Base-by-base conservation (phyloP, 192 early-diverging fungal species). In the Backusella australiensis region DNA sequence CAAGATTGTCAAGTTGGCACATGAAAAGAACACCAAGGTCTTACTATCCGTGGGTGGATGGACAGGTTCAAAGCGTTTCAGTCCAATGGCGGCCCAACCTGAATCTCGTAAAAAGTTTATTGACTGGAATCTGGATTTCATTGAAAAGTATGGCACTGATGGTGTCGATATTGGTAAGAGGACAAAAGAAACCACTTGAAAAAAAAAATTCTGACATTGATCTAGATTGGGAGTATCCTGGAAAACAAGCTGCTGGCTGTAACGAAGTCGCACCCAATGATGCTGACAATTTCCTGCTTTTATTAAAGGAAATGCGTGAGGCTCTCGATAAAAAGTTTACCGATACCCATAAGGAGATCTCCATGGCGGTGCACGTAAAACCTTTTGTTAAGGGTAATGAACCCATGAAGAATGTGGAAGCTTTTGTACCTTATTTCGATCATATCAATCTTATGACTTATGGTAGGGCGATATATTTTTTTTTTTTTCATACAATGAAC, bases 41-140 rank as follows among this genome's bases (percentile, higher is more conserved):
- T 73, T 90, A 21, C 70, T 94, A 8, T 85, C 88, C 9, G 83
- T 93, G n/a, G 93, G 93, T 71, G 93, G 93, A 19, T 94, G 93
- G 93, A 92, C 89, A 12, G 91, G 93, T 17, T 92, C 91, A 3
- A 87, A 91, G 75, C 83, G 83, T 11, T 84, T 93, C 72, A 90
- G 87, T 17, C 74, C 82, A 7, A 86, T 93, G 73, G 85, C 87
- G 67, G 81, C 83, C 21, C 81, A 82, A 26, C 23, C 80, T 3
- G 83, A 76, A 21, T 83, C 84, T 49, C 86, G 91, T 34, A 88
- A 85, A 12, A 77, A 80, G 12, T 85, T 93, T 46, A 89, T 91
- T 34, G 81, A 86, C 32, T 80, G 88, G 63, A 90, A 90, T 49
- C 70, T 89, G 75, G 78, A 71, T 0, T 86, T 90, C 46, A 76